Evolutionary conservation across 129 eudicot species (phyloP).

Genomic region (Pseudognaphalium luteoalbum): DNA sequence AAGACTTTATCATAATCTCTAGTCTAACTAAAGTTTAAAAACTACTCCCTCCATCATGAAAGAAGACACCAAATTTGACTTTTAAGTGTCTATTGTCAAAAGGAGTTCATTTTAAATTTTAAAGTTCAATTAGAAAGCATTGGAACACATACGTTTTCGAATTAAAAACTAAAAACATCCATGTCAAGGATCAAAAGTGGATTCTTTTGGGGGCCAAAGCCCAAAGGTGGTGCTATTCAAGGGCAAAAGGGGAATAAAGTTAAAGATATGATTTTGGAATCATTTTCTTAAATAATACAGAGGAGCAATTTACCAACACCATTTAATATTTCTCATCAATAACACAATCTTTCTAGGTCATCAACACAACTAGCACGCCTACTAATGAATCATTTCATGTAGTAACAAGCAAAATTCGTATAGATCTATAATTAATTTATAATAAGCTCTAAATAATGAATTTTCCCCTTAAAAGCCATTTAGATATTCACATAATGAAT

Average conservation of each 20-base stretch:
- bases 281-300: slow-evolving; percentile 1
- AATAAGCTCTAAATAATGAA: neutral
- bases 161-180: slow-evolving; percentile 27
- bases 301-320: slow-evolving; percentile 6
- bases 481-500: neutral
- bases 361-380: neutral
- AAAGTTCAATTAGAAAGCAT: slow-evolving; percentile 24
- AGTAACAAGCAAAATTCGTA: slow-evolving; percentile 11
- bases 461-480: neutral
- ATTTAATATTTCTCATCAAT: neutral
- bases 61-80: slow-evolving; percentile 31
- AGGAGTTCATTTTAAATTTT: slow-evolving; percentile 22
- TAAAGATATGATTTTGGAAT: slow-evolving; percentile 22
- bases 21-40: slow-evolving; percentile 19
- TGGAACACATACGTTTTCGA: slow-evolving; percentile 13
- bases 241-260: slow-evolving; percentile 28
- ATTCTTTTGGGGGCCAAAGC: slow-evolving; percentile 14
- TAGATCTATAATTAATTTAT: slow-evolving; percentile 6
- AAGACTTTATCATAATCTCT: slow-evolving; percentile 11
- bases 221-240: neutral
- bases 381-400: neutral
- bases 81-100: slow-evolving; percentile 29
- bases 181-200: slow-evolving; percentile 36
- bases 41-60: slow-evolving; percentile 16
- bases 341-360: neutral